Conservation (phyloP, 2,329 filamentous ascomycete species). For the Coniella lustricola region DNA sequence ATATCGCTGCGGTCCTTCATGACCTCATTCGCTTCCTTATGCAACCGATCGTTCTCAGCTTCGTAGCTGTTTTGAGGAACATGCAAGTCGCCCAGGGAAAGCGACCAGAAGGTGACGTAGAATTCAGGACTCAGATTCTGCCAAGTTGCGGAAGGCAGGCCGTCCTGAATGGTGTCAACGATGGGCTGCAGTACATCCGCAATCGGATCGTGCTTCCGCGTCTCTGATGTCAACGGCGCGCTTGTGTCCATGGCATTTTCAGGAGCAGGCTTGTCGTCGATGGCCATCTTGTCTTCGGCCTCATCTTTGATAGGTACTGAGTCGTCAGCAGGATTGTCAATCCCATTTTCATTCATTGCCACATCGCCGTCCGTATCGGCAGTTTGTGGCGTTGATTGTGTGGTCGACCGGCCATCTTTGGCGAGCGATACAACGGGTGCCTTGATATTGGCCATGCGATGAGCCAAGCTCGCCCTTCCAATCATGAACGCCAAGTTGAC, state of each 20-base stretch:
- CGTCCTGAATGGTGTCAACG: conserved; percentile 58
- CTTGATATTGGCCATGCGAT: conserved; percentile 40
- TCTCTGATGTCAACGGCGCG: conserved; percentile 21
- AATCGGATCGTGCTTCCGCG: conserved; percentile 41
- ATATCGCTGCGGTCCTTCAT: conserved; percentile 67
- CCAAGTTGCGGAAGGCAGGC: conserved; percentile 58
- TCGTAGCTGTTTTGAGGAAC: conserved; percentile 73
- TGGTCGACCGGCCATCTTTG: conserved; percentile 27
- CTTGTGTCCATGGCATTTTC: conserved; percentile 19
- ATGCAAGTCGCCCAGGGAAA: conserved; percentile 74
- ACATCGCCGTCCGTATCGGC: conserved; percentile 53
- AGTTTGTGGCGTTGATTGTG: conserved; percentile 19
- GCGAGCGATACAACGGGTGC: not conserved
- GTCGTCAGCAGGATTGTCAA: conserved; percentile 7
- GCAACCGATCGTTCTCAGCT: conserved; percentile 62
- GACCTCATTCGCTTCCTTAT: conserved; percentile 59
- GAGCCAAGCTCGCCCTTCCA: conserved; percentile 65
- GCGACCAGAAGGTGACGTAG: conserved; percentile 87
- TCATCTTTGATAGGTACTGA: conserved; percentile 13
- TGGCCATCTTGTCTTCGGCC: conserved; percentile 24
- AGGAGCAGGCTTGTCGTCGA: conserved; percentile 24
- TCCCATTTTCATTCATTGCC: conserved; percentile 26
- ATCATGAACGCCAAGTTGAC: conserved; percentile 80
- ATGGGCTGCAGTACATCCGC: conserved; percentile 69
- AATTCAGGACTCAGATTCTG: conserved; percentile 69